Conservation (phyloP, 2,329 filamentous ascomycete genomes). For the Colletotrichum somersetense region DNA sequence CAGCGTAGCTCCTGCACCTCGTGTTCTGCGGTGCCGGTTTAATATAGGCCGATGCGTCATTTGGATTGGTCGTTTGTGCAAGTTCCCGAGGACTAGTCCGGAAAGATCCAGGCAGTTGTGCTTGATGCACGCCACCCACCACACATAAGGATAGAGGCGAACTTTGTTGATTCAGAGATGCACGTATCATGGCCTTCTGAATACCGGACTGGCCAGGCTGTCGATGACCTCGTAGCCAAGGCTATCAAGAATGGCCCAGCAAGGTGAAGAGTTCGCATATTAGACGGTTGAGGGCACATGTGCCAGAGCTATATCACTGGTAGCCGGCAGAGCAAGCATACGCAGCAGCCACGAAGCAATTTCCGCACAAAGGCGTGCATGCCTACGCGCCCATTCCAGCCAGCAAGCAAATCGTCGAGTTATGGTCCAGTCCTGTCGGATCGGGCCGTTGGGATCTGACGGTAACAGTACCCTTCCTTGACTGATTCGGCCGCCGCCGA, state of each 20-base stretch:
- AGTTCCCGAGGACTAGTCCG: conserved; percentile 53
- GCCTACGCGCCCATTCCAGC: conserved; percentile 3
- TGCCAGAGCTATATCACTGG: conserved; percentile 12
- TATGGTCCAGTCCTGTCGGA: conserved; percentile 44
- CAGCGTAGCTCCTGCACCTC: conserved; percentile 39
- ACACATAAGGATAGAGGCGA: conserved; percentile 27
- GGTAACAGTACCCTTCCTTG: conserved; percentile 3
- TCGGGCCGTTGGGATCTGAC: conserved; percentile 46
- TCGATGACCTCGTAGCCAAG: conserved; percentile 14
- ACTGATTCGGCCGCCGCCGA: neutral
- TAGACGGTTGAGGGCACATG: conserved; percentile 38
- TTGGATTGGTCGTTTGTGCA: conserved; percentile 52
- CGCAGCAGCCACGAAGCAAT: conserved; percentile 19
- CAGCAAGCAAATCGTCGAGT: conserved; percentile 26
- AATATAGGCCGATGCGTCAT: conserved; percentile 47
- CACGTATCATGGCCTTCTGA: conserved; percentile 36
- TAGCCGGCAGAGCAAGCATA: conserved; percentile 15
- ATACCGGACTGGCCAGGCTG: conserved; percentile 26
- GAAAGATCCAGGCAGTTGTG: conserved; percentile 44
- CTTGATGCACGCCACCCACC: conserved; percentile 33
- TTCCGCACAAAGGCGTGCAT: conserved; percentile 4
- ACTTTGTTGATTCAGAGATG: conserved; percentile 48
- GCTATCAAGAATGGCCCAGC: conserved; percentile 6
- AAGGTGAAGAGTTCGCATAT: conserved; percentile 41
- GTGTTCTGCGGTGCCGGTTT: conserved; percentile 49